These are phyloP conservation scores for Aspergillus sclerotiicarbonarius DNA, from an alignment of 495 filamentous ascomycete species.

Conservation along the genomic window DNA sequence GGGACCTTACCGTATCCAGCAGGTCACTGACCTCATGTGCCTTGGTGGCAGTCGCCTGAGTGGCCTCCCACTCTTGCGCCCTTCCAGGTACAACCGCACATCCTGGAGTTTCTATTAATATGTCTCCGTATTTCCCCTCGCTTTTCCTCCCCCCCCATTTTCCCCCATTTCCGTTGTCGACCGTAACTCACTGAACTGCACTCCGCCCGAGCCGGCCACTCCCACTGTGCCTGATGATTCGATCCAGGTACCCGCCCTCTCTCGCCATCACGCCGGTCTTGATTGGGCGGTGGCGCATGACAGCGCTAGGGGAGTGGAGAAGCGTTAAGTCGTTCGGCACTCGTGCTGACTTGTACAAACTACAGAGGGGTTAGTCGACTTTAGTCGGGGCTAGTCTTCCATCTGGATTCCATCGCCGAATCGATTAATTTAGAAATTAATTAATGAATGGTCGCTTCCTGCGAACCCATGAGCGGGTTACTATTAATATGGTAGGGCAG, in stretches of 20 bases:
- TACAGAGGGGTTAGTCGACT: neutral
- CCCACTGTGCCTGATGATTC: conserved; percentile 1
- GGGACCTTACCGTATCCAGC: neutral
- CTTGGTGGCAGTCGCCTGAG: neutral
- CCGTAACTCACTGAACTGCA: neutral
- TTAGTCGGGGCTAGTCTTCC: neutral
- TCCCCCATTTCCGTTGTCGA: neutral
- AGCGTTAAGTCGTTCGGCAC: conserved; percentile 10
- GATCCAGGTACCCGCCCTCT: conserved; percentile 19
- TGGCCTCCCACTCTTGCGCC: neutral
- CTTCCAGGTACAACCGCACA: neutral
- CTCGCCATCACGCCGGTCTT: neutral
- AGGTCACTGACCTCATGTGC: neutral
- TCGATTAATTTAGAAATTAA: neutral
- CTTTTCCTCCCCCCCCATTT: no score
- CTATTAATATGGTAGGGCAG: neutral
- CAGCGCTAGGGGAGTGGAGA: conserved; percentile 18
- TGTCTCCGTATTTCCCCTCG: neutral
- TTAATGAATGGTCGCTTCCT: neutral
- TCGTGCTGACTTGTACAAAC: conserved; percentile 16
- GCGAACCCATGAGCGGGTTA: conserved; percentile 1
- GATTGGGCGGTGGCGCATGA: conserved; percentile 18
- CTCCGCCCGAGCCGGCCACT: conserved; percentile 8
- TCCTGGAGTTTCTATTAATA: neutral
- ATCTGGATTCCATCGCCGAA: conserved; percentile 5